Conservation (phyloP, 495 filamentous ascomycete species). For the Penicillium steckii region DNA sequence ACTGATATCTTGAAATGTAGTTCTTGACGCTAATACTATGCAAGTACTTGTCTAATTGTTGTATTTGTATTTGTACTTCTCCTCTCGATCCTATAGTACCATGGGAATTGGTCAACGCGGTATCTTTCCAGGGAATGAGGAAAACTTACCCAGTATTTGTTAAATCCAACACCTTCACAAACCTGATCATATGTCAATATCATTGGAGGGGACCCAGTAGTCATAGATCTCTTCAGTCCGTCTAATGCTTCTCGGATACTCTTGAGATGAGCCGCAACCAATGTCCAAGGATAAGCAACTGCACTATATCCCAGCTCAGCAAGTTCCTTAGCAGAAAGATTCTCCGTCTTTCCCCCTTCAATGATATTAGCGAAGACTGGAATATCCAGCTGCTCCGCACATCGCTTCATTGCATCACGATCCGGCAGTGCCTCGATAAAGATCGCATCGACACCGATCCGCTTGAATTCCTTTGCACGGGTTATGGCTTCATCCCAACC, state of each 20-base stretch:
- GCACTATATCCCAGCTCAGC: slow-evolving; percentile 35
- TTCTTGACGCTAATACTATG: no score
- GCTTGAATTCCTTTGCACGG: slow-evolving; percentile 35
- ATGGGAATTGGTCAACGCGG: neutral
- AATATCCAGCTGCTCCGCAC: slow-evolving; percentile 31
- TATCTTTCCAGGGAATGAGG: neutral
- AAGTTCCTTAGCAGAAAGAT: slow-evolving; percentile 38
- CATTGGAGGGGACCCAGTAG: slow-evolving; percentile 28
- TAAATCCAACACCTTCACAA: slow-evolving; percentile 41
- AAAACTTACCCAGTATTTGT: slow-evolving; percentile 38
- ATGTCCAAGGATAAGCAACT: slow-evolving; percentile 43
- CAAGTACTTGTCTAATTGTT: neutral
- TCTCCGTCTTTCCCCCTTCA: slow-evolving; percentile 43
- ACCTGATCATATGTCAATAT: slow-evolving; percentile 37
- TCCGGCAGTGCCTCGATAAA: slow-evolving; percentile 45
- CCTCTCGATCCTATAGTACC: slow-evolving; percentile 17
- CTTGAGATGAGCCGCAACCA: slow-evolving; percentile 42
- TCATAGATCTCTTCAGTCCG: slow-evolving; percentile 33
- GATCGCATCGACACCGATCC: slow-evolving; percentile 37
- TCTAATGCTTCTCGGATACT: slow-evolving; percentile 37
- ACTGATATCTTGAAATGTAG: no score
- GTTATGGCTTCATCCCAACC: slow-evolving; percentile 39
- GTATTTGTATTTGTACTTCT: slow-evolving; percentile 23
- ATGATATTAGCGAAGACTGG: slow-evolving; percentile 45
- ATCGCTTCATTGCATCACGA: slow-evolving; percentile 34